These are phyloP conservation scores for Zygosaccharomyces kombuchaensis DNA, from an alignment of 805 yeast species.

Conservation along the genomic window DNA sequence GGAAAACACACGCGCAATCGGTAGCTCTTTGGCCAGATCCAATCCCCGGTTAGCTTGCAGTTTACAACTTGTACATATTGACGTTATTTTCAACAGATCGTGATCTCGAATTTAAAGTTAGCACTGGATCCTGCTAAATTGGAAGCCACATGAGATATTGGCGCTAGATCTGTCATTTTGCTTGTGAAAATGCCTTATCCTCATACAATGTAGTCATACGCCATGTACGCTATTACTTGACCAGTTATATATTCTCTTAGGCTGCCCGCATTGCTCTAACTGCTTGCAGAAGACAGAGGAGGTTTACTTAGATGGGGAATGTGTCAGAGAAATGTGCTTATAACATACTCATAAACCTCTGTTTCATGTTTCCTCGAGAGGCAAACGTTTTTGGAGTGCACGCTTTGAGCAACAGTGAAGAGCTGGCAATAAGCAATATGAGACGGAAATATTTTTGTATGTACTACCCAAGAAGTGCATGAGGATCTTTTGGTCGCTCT, in stretches of 20 bases:
- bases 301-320: not conserved
- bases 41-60: not conserved
- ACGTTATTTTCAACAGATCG: not conserved
- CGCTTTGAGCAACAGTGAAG: not conserved
- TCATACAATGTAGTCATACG: not conserved
- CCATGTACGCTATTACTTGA: not conserved
- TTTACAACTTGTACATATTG: not conserved
- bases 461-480: not conserved
- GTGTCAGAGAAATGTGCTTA: not conserved
- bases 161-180: not conserved
- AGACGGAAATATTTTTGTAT: not conserved
- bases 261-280: not conserved
- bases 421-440: not conserved
- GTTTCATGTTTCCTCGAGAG: not conserved
- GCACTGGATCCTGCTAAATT: not conserved
- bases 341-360: not conserved
- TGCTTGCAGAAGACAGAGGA: not conserved
- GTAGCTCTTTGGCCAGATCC: not conserved
- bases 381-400: not conserved
- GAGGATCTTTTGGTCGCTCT: not conserved
- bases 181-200: not conserved
- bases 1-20: not conserved
- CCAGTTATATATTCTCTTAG: not conserved
- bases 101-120: not conserved
- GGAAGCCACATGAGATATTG: not conserved